Evolutionary conservation across 2,329 filamentous ascomycete species (phyloP), one percentile per base, ranked within the genome.

Genomic region (Aspergillus pseudonomiae): DNA sequence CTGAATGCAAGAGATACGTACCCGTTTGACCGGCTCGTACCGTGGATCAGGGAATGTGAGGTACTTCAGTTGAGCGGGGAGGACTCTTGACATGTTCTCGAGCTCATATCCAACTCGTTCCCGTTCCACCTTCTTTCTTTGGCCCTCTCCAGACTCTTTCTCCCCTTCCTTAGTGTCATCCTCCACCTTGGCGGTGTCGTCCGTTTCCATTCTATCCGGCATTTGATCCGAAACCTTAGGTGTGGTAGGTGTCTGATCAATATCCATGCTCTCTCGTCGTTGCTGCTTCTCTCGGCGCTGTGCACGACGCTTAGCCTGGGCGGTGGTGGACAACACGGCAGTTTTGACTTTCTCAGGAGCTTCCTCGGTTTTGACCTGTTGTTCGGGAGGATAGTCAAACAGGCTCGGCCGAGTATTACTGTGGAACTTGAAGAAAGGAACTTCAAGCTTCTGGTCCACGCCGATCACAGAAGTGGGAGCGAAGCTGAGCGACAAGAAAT

Each of bases 301-400:
- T 2, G 94, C 94, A 71, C 95, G 89, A 72, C 96, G 91, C 83
- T 96, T 97, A 67, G 96, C 95, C 79, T 98, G 95, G 1, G 94
- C 94, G 2, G 95, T 99, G 4, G 96, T 99, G 2, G 94, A 98
- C 21, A 99, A 84, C 50, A 99, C 93, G 28, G 96, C 95, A 11
- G 95, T 97, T 70, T 96, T 95, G 69, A 99, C 92, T 79, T 97
- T 88, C 65, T 96, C 92, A 0, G 94, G 94, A 0, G 93, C 93
- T 77, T 98, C 94, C 74, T 98, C 94, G 0, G 92, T 81, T 85
- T 98, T 98, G 74, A 96, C 90, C 77, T 98, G 94, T 72, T 96
- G 92, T 79, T 98, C 94, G 1, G 95, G 96, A 39, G 95, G 95
- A 75, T 99, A 99, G 80, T 99, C 95, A 75, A 99, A 99, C 70